Percentiles rank a stretch among this genome's conserved stretches.
Evolutionary conservation across 345 rosid genomes (phyloP).

Genomic region (Eucalyptus polybractea): DNA sequence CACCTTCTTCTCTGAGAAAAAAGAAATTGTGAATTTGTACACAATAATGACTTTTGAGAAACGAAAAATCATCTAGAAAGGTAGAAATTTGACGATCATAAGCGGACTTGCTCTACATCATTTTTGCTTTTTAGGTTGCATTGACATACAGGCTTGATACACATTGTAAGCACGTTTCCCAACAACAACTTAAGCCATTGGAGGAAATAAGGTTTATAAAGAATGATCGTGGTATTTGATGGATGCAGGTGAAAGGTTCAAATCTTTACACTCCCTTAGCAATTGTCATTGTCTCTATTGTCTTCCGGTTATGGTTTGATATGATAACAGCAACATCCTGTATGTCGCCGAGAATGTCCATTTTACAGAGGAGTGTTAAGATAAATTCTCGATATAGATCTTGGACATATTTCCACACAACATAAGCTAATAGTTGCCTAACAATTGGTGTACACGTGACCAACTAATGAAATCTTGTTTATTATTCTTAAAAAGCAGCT

Average conservation of each 20-base stretch:
- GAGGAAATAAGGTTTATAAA: background rate
- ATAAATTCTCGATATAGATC: background rate
- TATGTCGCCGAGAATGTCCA: background rate
- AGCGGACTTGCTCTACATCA: background rate
- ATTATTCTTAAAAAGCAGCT: background rate
- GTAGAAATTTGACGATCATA: background rate
- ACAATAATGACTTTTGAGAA: background rate
- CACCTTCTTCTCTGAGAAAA: background rate
- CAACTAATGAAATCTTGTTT: background rate
- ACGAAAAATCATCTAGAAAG: background rate
- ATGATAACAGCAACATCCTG: background rate
- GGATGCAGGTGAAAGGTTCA: background rate
- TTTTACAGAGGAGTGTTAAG: background rate
- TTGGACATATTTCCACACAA: background rate
- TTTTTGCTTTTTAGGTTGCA: background rate
- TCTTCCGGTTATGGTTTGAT: background rate
- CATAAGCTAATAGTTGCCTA: background rate
- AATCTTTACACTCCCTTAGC: background rate
- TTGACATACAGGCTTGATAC: background rate
- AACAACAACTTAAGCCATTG: background rate
- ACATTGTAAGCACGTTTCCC: background rate
- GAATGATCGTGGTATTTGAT: background rate
- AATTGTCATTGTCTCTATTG: background rate
- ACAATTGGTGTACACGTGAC: background rate
- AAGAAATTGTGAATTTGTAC: background rate